Conservation (phyloP, 257 asterid species). For the Thymus mandschuricus region DNA sequence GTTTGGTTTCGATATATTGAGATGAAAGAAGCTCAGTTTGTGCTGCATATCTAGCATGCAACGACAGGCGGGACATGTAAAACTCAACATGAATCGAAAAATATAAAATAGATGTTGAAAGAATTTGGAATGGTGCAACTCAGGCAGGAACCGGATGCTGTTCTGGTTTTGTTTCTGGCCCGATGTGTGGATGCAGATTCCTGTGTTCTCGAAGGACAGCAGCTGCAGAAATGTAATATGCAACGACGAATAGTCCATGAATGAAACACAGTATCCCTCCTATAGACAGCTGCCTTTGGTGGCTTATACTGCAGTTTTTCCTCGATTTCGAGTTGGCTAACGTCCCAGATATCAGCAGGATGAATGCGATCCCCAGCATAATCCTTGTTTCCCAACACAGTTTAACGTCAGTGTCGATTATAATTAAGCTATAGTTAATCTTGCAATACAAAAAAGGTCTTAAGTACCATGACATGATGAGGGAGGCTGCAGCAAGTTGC, state of each 20-base stretch:
- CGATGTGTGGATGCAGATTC: constrained; percentile 33
- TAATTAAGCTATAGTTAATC: background rate
- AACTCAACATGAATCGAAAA: background rate
- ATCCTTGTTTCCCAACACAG: constrained; percentile 39
- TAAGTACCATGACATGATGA: constrained; percentile 66
- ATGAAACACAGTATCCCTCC: constrained; percentile 71
- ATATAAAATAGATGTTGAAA: background rate
- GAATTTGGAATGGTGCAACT: background rate
- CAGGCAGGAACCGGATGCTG: constrained; percentile 46
- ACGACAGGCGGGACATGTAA: background rate
- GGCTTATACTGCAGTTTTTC: constrained; percentile 58
- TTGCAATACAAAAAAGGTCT: background rate
- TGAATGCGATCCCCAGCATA: constrained; percentile 52
- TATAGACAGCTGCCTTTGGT: constrained; percentile 52
- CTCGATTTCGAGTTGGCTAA: constrained; percentile 55
- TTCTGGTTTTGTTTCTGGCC: constrained; percentile 36
- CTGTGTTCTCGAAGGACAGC: constrained; percentile 54
- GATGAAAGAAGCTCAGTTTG: background rate
- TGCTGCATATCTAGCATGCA: background rate
- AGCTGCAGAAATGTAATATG: constrained; percentile 57
- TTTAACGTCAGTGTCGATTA: background rate
- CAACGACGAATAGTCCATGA: constrained; percentile 65
- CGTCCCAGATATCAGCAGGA: constrained; percentile 58
- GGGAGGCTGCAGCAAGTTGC: constrained; percentile 79
- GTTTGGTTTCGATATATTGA: background rate